Evolutionary conservation across 2,329 filamentous ascomycete genomes (phyloP).

Genomic region (Fusarium sp.): DNA sequence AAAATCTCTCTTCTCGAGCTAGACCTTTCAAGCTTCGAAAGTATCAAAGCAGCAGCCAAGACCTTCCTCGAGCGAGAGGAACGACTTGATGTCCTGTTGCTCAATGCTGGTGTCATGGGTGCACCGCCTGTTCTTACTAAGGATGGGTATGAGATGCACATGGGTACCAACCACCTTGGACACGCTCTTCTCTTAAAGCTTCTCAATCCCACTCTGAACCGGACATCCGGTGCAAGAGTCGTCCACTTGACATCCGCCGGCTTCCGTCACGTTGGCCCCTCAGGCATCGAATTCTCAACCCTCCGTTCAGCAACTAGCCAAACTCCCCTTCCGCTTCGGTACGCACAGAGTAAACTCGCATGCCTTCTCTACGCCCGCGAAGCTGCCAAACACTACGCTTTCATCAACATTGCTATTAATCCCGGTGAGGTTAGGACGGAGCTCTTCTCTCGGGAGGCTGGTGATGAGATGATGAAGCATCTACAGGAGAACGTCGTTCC

Average conservation of each 20-base stretch:
- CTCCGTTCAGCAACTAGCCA: neutral
- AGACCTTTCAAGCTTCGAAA: neutral
- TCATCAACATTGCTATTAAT: slow-evolving; percentile 13
- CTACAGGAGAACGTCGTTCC: neutral
- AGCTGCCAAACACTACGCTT: neutral
- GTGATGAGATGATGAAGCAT: slow-evolving; percentile 9
- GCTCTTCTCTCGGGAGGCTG: neutral
- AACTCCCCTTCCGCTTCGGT: neutral
- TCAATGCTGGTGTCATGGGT: slow-evolving; percentile 9
- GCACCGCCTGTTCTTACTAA: neutral
- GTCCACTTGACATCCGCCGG: neutral
- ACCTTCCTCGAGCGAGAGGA: neutral
- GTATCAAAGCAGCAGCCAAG: neutral
- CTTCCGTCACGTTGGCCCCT: neutral
- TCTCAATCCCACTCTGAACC: accelerated
- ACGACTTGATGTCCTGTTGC: slow-evolving; percentile 2
- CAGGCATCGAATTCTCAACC: neutral
- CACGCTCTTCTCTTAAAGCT: neutral
- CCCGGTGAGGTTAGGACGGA: slow-evolving; percentile 5
- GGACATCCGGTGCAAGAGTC: neutral
- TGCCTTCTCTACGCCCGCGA: slow-evolving; percentile 4
- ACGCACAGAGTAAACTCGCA: neutral
- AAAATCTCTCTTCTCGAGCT: neutral
- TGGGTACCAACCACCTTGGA: slow-evolving; percentile 8
- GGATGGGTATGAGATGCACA: slow-evolving; percentile 11